These are phyloP conservation scores for Selaginella tamariscina DNA, from an alignment of 75 land plant species.

Conservation along the genomic window DNA sequence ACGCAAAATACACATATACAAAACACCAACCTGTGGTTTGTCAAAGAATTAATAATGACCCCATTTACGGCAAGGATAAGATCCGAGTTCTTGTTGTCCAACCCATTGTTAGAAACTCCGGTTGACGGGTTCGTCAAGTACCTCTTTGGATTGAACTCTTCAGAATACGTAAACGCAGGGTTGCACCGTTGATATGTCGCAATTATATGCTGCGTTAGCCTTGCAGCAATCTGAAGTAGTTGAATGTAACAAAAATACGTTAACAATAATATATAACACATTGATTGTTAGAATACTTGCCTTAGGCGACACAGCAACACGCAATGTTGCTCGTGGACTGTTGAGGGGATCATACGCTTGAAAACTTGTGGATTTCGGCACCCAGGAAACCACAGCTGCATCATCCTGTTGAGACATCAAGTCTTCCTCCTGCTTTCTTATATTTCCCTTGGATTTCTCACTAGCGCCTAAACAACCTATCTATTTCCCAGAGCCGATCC, in stretches of 20 bases:
- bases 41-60: slow-evolving; percentile 41
- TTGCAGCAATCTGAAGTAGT: slow-evolving; percentile 54
- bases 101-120: slow-evolving; percentile 70
- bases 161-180: slow-evolving; percentile 43
- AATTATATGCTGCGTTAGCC: slow-evolving; percentile 62
- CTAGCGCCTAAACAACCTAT: no score
- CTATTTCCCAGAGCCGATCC: background rate
- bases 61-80: slow-evolving; percentile 56
- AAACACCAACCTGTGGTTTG: slow-evolving; percentile 44
- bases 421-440: no score
- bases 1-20: background rate
- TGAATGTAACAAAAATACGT: no score
- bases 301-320: no score
- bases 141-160: slow-evolving; percentile 54
- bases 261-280: no score
- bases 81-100: slow-evolving; percentile 78
- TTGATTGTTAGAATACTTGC: no score
- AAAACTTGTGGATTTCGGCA: background rate
- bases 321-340: no score
- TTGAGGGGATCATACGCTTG: no score
- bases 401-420: no score
- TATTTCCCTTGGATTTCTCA: no score
- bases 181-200: slow-evolving; percentile 71
- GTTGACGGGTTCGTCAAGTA: slow-evolving; percentile 64
- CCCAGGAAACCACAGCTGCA: no score